A percentile compares a stretch with the other conserved stretches of the same genome.
phyloP scores from a whole-genome alignment of 2,329 filamentous ascomycete genomes.

The Clonostachys byssicola region DNA sequence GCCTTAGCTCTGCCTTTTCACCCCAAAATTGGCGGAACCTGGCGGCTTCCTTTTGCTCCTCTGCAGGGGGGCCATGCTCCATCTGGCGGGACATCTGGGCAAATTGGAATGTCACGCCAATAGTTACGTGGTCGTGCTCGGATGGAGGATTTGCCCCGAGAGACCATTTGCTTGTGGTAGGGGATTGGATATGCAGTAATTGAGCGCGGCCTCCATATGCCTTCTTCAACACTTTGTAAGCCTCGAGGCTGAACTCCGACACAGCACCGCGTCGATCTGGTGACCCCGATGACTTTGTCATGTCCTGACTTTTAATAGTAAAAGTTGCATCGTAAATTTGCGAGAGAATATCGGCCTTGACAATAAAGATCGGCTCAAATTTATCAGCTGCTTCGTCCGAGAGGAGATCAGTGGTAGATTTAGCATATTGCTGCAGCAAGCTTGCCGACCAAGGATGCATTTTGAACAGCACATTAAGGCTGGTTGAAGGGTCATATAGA shows the following conservation, averaged over 20 bases:
- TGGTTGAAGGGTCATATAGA: slow-evolving; percentile 71
- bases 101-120: slow-evolving; percentile 71
- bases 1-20: slow-evolving; percentile 83
- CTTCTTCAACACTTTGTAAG: slow-evolving; percentile 62
- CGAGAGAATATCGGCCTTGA: slow-evolving; percentile 47
- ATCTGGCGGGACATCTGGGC: slow-evolving; percentile 70
- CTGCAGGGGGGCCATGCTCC: slow-evolving; percentile 83
- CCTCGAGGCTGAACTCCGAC: slow-evolving; percentile 45
- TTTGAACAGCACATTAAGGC: slow-evolving; percentile 83
- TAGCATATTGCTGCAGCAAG: slow-evolving; percentile 70
- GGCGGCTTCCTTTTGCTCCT: slow-evolving; percentile 78
- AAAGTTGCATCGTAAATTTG: slow-evolving; percentile 50
- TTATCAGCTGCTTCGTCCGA: slow-evolving; percentile 72
- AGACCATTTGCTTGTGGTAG: slow-evolving; percentile 22
- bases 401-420: slow-evolving; percentile 68
- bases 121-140: slow-evolving; percentile 36
- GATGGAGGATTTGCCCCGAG: slow-evolving; percentile 11
- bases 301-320: slow-evolving; percentile 23
- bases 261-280: slow-evolving; percentile 35
- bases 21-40: slow-evolving; percentile 92
- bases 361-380: slow-evolving; percentile 82
- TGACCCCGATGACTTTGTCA: slow-evolving; percentile 16
- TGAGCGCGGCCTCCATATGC: slow-evolving; percentile 74
- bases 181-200: slow-evolving; percentile 55
- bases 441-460: slow-evolving; percentile 83